Evolutionary conservation across 2,329 filamentous ascomycete genomes (phyloP).

Genomic region (Penicillium occitanis): DNA sequence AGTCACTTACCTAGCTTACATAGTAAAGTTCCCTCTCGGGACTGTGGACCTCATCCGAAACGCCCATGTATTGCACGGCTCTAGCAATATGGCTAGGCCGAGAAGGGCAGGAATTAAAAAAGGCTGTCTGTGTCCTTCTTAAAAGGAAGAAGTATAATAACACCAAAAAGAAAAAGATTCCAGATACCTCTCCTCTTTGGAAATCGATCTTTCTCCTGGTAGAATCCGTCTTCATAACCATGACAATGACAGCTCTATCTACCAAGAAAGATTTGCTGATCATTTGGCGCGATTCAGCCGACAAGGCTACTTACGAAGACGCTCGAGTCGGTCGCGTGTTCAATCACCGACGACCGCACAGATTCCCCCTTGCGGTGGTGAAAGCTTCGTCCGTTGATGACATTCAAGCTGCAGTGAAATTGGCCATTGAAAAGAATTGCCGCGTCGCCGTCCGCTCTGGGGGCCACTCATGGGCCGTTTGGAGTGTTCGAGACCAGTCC

Average conservation of each 20-base stretch:
- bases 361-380: background rate
- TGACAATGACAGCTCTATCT: background rate
- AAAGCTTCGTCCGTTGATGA: background rate
- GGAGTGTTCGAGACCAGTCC: slow-evolving; percentile 13
- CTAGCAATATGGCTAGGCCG: background rate
- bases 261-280: background rate
- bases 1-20: too few species aligned
- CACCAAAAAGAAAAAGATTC: background rate
- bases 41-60: too few species aligned
- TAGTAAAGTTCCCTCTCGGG: too few species aligned
- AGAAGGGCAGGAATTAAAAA: background rate
- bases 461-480: background rate
- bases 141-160: background rate
- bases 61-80: too few species aligned
- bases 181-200: background rate
- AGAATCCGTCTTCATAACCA: background rate
- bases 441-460: background rate
- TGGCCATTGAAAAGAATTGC: background rate
- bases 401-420: background rate
- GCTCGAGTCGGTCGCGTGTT: background rate
- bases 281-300: background rate
- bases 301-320: background rate
- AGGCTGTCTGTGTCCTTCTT: background rate
- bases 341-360: background rate
- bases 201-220: background rate